A percentile compares a stretch with the other conserved stretches of the same genome.
Evolutionary conservation across 257 asterid species (phyloP).

Genomic region (Nicotiana benthamiana): DNA sequence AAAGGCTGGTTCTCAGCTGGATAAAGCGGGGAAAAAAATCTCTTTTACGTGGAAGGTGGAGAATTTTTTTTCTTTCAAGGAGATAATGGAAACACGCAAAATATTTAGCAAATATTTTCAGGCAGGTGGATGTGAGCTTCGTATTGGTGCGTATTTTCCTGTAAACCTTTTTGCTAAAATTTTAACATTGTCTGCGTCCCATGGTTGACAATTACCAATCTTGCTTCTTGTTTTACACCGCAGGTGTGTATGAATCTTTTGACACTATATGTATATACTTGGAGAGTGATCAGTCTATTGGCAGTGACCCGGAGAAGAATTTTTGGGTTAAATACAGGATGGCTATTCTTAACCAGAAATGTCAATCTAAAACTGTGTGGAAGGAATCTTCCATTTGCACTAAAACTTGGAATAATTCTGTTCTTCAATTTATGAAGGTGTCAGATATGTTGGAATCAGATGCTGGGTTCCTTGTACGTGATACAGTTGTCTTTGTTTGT

Average conservation of each 20-base stretch:
- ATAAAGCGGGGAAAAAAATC: slow-evolving; percentile 49
- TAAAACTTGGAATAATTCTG: slow-evolving; percentile 96
- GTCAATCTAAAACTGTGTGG: slow-evolving; percentile 84
- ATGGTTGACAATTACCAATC: neutral
- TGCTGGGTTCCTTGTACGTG: slow-evolving; percentile 86
- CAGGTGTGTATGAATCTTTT: slow-evolving; percentile 96
- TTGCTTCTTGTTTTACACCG: slow-evolving; percentile 18
- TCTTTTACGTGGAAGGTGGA: slow-evolving; percentile 98
- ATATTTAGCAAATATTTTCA: slow-evolving; percentile 93
- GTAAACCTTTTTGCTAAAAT: neutral
- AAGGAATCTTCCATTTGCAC: slow-evolving; percentile 98
- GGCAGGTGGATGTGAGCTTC: slow-evolving; percentile 99
- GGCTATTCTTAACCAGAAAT: slow-evolving; percentile 92
- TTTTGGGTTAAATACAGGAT: slow-evolving; percentile 97
- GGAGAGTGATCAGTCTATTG: slow-evolving; percentile 91
- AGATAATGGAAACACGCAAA: slow-evolving; percentile 94
- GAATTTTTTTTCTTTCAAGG: slow-evolving; percentile 90
- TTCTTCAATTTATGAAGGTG: slow-evolving; percentile 96
- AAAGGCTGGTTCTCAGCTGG: slow-evolving; percentile 35
- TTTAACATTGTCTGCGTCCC: neutral
- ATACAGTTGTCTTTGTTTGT: slow-evolving; percentile 87
- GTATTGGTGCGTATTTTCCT: slow-evolving; percentile 70
- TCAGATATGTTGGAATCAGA: slow-evolving; percentile 93
- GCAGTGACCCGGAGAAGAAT: slow-evolving; percentile 84
- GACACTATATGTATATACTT: slow-evolving; percentile 94